Conservation (phyloP, 768 basidiomycete species). For the Hygrocybe coccinea region DNA sequence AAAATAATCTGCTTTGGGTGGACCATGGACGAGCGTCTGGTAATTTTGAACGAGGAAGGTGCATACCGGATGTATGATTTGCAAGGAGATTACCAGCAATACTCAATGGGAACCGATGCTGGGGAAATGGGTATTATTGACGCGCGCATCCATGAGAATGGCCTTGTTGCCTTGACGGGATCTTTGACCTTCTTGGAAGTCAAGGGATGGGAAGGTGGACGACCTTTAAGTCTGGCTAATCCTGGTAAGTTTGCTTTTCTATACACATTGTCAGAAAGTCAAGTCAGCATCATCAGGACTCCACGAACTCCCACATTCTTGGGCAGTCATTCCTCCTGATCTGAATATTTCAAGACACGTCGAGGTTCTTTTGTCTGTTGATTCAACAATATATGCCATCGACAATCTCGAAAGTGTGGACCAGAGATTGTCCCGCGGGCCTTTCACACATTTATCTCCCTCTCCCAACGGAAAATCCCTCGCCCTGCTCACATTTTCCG, state of each 20-base stretch:
- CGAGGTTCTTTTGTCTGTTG: slow-evolving; percentile 81
- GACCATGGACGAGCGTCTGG: slow-evolving; percentile 76
- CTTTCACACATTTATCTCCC: slow-evolving; percentile 80
- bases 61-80: slow-evolving; percentile 85
- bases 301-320: slow-evolving; percentile 73
- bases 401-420: slow-evolving; percentile 88
- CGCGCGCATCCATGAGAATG: slow-evolving; percentile 80
- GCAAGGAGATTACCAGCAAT: slow-evolving; percentile 79
- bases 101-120: slow-evolving; percentile 78
- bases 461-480: slow-evolving; percentile 94
- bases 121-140: slow-evolving; percentile 79
- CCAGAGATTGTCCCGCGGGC: slow-evolving; percentile 82
- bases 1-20: slow-evolving; percentile 80
- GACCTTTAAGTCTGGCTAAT: slow-evolving; percentile 67
- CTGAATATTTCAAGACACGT: slow-evolving; percentile 84
- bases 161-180: slow-evolving; percentile 80
- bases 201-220: slow-evolving; percentile 80
- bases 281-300: slow-evolving; percentile 44
- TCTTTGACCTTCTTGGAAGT: slow-evolving; percentile 76
- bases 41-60: slow-evolving; percentile 88
- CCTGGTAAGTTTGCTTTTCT: slow-evolving; percentile 49
- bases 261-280: not conserved
- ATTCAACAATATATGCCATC: slow-evolving; percentile 73
- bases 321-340: slow-evolving; percentile 89
- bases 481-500: slow-evolving; percentile 70